A percentile compares a stretch with the other conserved stretches of the same genome.
Evolutionary conservation across 139 green algal species (phyloP).

Genomic region (Auxenochlorella protothecoides): DNA sequence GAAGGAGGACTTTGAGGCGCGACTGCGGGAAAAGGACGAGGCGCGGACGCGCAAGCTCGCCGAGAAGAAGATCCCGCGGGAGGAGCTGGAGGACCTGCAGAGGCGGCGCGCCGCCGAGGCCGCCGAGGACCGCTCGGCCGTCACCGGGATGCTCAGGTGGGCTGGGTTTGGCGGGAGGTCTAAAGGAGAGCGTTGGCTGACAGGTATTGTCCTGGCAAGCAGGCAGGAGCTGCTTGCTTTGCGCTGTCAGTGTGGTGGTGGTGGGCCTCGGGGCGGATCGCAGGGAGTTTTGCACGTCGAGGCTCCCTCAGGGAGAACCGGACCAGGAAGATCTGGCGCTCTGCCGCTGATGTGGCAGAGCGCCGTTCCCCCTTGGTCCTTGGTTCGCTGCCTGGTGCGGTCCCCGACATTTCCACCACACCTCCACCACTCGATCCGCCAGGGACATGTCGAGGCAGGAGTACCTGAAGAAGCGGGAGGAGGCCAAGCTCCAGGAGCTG

Average conservation of each 20-base stretch:
- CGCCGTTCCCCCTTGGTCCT: background rate
- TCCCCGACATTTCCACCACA: background rate
- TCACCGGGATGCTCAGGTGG: constrained; percentile 1
- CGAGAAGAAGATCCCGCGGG: constrained; percentile 44
- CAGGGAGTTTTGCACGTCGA: too few relatives aligned
- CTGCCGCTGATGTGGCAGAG: background rate
- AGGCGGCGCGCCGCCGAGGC: constrained; percentile 20
- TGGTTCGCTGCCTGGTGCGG: background rate
- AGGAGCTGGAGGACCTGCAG: constrained; percentile 41
- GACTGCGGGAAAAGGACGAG: constrained; percentile 47
- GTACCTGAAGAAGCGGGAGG: constrained; percentile 91
- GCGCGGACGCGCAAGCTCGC: constrained; percentile 58
- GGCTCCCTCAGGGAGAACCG: too few relatives aligned
- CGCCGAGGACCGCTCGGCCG: constrained; percentile 11
- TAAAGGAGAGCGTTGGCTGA: too few relatives aligned
- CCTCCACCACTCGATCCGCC: background rate
- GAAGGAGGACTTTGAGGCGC: constrained; percentile 85
- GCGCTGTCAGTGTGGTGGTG: too few relatives aligned
- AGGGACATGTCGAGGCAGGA: constrained; percentile 83
- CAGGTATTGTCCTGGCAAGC: too few relatives aligned
- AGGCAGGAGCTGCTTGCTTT: too few relatives aligned
- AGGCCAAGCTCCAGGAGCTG: constrained; percentile 71
- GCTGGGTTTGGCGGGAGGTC: too few relatives aligned
- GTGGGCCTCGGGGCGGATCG: too few relatives aligned
- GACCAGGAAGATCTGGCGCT: background rate